Evolutionary conservation across 1,139 yeast species (phyloP).

Genomic region (Kurtzmaniella natalensis): DNA sequence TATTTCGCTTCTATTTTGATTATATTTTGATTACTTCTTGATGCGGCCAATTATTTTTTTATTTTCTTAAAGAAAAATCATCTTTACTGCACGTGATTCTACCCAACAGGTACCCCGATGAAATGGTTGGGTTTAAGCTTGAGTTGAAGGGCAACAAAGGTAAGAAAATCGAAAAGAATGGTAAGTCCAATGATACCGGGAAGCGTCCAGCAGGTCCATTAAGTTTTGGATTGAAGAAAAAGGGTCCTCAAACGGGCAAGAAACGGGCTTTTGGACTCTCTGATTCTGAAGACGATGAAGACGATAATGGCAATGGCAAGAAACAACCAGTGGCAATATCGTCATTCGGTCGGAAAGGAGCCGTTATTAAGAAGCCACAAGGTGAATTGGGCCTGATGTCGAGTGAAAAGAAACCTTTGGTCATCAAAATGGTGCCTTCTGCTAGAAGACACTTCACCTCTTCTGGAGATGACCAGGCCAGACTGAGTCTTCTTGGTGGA

Average conservation of each 20-base stretch:
- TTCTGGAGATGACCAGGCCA: background rate
- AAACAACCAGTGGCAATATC: constrained; percentile 14
- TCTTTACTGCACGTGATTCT: too few relatives aligned
- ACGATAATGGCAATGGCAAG: constrained; percentile 16
- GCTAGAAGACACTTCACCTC: background rate
- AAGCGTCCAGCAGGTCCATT: background rate
- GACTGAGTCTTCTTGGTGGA: background rate
- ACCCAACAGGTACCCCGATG: too few relatives aligned
- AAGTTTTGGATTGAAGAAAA: background rate
- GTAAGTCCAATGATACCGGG: too few relatives aligned
- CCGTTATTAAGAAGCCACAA: constrained; percentile 14
- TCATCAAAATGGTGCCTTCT: constrained; percentile 3
- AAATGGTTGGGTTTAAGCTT: constrained; percentile 24
- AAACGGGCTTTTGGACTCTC: constrained; percentile 6
- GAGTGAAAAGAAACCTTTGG: constrained; percentile 5
- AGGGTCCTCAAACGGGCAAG: background rate
- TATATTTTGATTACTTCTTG: too few relatives aligned
- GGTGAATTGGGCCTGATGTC: constrained; percentile 16
- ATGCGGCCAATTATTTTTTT: too few relatives aligned
- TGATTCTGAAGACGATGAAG: constrained; percentile 18
- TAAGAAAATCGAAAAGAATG: too few relatives aligned
- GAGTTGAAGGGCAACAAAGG: constrained; percentile 20
- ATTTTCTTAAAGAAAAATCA: too few relatives aligned
- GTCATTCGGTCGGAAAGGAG: constrained; percentile 17
- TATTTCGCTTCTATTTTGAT: too few relatives aligned